Percentiles rank a stretch among this genome's conserved stretches.
phyloP scores from a whole-genome alignment of 371 early-diverging fungal species.

The Dentiscutata heterogama region DNA sequence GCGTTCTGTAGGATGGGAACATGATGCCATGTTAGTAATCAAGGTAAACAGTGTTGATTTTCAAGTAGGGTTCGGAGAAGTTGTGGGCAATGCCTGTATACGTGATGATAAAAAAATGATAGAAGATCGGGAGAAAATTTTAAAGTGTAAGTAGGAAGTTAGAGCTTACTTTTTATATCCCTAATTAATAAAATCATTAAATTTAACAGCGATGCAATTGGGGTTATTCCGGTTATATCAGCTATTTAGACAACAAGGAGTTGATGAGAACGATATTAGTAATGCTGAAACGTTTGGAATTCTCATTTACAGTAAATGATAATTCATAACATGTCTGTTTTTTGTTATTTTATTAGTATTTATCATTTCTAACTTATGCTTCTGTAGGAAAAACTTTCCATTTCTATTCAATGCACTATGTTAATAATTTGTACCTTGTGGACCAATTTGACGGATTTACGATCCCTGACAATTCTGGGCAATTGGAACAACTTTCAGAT shows the following conservation, averaged over 20 bases:
- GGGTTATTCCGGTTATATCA: background rate
- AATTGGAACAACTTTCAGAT: constrained; percentile 17
- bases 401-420: constrained; percentile 38
- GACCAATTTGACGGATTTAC: constrained; percentile 40
- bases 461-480: constrained; percentile 25
- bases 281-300: constrained; percentile 28
- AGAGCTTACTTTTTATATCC: background rate
- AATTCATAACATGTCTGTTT: constrained; percentile 1
- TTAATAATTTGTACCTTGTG: constrained; percentile 24
- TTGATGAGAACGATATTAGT: constrained; percentile 4
- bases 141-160: constrained; percentile 29
- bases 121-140: constrained; percentile 28
- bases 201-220: constrained; percentile 30
- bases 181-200: constrained; percentile 12
- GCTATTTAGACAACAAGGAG: constrained; percentile 8
- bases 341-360: constrained; percentile 23
- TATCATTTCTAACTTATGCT: constrained; percentile 16
- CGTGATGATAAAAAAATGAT: constrained; percentile 21
- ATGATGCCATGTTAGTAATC: constrained; percentile 26
- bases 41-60: constrained; percentile 4
- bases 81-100: constrained; percentile 34
- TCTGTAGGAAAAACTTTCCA: constrained; percentile 26
- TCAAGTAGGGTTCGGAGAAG: constrained; percentile 40
- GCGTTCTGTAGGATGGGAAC: constrained; percentile 20
- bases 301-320: constrained; percentile 29